Conservation (phyloP, 352 stramenopile genomes). For the Phytophthora constricta region DNA sequence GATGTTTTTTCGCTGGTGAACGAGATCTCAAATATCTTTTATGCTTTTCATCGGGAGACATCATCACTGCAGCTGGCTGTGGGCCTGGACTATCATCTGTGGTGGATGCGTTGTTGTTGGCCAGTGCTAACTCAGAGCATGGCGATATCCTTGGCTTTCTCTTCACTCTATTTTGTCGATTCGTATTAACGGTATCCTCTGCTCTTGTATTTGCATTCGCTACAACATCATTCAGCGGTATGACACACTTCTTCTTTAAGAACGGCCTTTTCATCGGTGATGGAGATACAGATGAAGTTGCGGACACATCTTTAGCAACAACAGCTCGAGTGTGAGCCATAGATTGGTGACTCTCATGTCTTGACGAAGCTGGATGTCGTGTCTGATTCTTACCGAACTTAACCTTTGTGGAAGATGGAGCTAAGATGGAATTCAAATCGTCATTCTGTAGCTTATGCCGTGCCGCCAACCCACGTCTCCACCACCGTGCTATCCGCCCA, state of each 20-base stretch:
- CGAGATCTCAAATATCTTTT: background rate
- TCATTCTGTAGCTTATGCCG: conserved; percentile 1
- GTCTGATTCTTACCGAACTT: no score
- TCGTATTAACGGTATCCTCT: background rate
- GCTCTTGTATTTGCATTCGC: no score
- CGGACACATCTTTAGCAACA: conserved; percentile 15
- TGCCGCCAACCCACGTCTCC: conserved; percentile 21
- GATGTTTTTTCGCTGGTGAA: conserved; percentile 14
- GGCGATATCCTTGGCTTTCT: background rate
- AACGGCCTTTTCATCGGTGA: conserved; percentile 17
- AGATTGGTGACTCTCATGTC: conserved; percentile 3
- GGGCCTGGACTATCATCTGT: background rate
- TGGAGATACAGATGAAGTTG: conserved; percentile 10
- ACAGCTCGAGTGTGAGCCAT: conserved; percentile 6
- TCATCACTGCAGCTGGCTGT: no score
- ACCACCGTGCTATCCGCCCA: conserved; percentile 40
- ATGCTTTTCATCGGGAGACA: no score
- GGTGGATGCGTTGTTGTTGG: conserved; percentile 14
- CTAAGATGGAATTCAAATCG: background rate
- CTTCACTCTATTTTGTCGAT: background rate
- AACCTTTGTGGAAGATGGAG: background rate
- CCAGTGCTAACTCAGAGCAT: background rate
- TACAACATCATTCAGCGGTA: no score
- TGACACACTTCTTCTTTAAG: background rate
- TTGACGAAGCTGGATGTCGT: no score